These are phyloP conservation scores for Cladosporium austrohemisphaericum DNA, from an alignment of 2,329 filamentous ascomycete species.

Conservation along the genomic window DNA sequence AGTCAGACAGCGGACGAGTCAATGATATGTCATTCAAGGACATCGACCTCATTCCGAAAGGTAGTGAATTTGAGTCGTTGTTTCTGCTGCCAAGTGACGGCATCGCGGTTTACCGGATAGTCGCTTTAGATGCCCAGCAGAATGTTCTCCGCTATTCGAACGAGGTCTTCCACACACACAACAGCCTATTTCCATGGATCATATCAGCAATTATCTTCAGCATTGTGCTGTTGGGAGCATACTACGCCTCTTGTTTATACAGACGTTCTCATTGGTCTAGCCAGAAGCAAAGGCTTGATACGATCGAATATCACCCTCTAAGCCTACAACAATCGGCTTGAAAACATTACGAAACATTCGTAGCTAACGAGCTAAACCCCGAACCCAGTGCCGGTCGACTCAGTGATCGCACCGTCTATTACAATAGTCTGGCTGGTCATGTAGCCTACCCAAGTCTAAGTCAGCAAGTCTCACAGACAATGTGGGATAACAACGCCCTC, in stretches of 20 bases:
- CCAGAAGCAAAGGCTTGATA: too few species aligned
- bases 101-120: constrained; percentile 16
- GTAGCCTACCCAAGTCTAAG: too few species aligned
- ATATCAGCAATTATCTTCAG: too few species aligned
- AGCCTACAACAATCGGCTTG: background rate
- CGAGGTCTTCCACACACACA: too few species aligned
- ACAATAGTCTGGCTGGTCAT: constrained; percentile 73
- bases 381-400: constrained; percentile 26
- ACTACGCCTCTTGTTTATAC: too few species aligned
- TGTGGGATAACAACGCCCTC: too few species aligned
- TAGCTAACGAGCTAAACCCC: background rate
- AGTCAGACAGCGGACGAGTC: background rate
- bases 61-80: background rate
- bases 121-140: constrained; percentile 19
- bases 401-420: constrained; percentile 29
- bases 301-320: too few species aligned
- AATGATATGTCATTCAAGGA: background rate
- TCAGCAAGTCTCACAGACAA: too few species aligned
- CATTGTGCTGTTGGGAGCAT: too few species aligned
- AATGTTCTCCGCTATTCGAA: constrained; percentile 19
- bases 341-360: background rate
- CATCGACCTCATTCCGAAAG: background rate
- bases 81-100: background rate
- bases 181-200: too few species aligned
- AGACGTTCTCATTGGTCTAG: too few species aligned